Base-by-base conservation (phyloP, 2,329 filamentous ascomycete species). In the Penicillium sumatraense region DNA sequence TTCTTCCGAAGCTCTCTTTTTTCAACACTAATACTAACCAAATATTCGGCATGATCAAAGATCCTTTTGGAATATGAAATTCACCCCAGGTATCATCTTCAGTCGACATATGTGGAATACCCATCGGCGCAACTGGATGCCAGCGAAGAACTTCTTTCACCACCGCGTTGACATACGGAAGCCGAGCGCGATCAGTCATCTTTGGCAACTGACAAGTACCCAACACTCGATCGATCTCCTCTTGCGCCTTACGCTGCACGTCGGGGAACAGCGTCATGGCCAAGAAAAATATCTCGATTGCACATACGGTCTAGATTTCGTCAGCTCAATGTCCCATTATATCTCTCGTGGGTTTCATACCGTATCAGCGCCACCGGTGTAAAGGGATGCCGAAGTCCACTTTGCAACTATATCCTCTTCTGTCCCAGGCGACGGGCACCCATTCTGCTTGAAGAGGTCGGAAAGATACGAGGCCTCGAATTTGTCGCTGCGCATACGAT, bases 251-350 rank as follows among this genome's bases (percentile, higher is more conserved):
- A 0, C 74, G 75, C 20, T 84, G 77, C 18, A 82, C 79, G 5
- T 78, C 75, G 0, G 78, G 79, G 29, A 79, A 80, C 14, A 81
- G 72, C 13, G 73, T 76, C 66, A 84, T 84, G 0, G 81, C 82
- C 0, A 85, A 72, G 20, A 82, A 72, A 63, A 84, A 84, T 0
- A 61, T 66, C 26, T 67, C 60, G 3, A 80, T 58, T 0, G 75
- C 68, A 1, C 71, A 78, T 0, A 79, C 74, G 3, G 74, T 81
- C 77, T 79, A 42, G 7, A 1, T 13, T 21, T 8, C 38, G 10
- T 62, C 24, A 56, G 47, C 36, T 3, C 8, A 33, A 35, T 5
- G 27, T 13, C 2, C 2, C 13, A 14, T 18, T 6, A 26, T 41
- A 16, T 13, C 41, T 36, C 27, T 20, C 18, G 13, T 2, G 7